These are phyloP conservation scores for Ustilago lituana DNA, from an alignment of 1,284 basidiomycete genomes.

Conservation along the genomic window DNA sequence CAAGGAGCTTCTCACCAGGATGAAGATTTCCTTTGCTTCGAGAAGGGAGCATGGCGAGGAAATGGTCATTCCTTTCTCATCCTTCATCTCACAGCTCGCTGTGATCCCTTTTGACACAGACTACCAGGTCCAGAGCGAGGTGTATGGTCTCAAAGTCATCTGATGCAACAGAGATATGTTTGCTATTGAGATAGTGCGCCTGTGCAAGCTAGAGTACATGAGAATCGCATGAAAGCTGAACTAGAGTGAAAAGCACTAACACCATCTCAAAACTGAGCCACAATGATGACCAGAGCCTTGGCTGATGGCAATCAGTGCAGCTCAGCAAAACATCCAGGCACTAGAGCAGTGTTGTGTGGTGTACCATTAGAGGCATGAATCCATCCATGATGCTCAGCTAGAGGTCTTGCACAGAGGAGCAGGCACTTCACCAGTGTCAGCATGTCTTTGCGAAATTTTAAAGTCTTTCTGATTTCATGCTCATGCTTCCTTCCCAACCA, in stretches of 20 bases:
- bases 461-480: too few species aligned
- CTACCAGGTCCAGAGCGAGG: neutral
- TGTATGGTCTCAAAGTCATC: neutral
- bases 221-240: too few species aligned
- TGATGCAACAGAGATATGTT: neutral
- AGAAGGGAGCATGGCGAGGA: neutral
- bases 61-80: neutral
- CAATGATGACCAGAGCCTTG: neutral
- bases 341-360: too few species aligned
- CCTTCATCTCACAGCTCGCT: neutral
- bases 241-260: neutral
- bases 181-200: neutral
- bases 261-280: neutral
- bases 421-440: too few species aligned
- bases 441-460: too few species aligned
- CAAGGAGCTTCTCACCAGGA: neutral
- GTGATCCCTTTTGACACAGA: neutral
- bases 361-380: too few species aligned
- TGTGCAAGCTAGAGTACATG: neutral
- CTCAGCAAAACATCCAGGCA: too few species aligned
- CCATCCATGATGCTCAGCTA: too few species aligned
- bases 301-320: neutral
- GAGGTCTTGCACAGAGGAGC: too few species aligned
- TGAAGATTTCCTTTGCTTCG: slow-evolving; percentile 1
- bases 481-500: too few species aligned